Base-by-base conservation (phyloP, 2,329 filamentous ascomycete genomes). In the Lasiodiplodia sp. region DNA sequence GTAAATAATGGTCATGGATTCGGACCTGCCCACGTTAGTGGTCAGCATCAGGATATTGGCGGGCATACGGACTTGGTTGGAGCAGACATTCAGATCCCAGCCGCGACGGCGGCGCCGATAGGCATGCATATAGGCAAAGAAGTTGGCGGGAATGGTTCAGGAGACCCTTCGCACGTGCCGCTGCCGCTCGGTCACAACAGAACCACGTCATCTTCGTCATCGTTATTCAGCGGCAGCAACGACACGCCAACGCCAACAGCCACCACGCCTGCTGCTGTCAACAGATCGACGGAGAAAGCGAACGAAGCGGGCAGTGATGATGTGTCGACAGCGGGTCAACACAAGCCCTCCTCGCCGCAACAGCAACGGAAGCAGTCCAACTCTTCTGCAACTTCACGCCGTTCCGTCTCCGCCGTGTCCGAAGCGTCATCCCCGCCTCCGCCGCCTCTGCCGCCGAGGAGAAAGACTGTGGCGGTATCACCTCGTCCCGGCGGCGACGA, bases 381-480 rank as follows among this genome's bases (percentile, higher is more conserved):
- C 53, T 68, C 78, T 79, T 64, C 69, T 75, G n/a, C 71, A 70
- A 18, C 66, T 10, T 40, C 70, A 23, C 73, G 5, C 74, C 53
- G 78, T 79, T 55, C 72, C 78, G 3, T 37, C 31, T 23, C 37
- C 55, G 53, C 53, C 25, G 31, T 18, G 14, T 37, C 31, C 73
- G 80, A 1, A 16, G 18, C 66, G 23, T 14, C 21, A 31, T 40
- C 47, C 18, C 66, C 31, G 28, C 78, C 81, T 18, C 78, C 83
- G 60, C 85, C 86, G 3, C 81, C 84, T 3, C 75, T 88, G 23
- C 87, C 88, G 4, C 83, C 81, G 49, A 72, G 80, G 23, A 75
- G 80, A 37, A 80, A 81, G 31, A n/a, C 18, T n/a, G 16, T 10
- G 18, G 25, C 25, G 28, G 31, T 14, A 14, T 18, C 16, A 14